Base-by-base conservation (phyloP, 495 filamentous ascomycete genomes). In the Penicillium tannophilum region DNA sequence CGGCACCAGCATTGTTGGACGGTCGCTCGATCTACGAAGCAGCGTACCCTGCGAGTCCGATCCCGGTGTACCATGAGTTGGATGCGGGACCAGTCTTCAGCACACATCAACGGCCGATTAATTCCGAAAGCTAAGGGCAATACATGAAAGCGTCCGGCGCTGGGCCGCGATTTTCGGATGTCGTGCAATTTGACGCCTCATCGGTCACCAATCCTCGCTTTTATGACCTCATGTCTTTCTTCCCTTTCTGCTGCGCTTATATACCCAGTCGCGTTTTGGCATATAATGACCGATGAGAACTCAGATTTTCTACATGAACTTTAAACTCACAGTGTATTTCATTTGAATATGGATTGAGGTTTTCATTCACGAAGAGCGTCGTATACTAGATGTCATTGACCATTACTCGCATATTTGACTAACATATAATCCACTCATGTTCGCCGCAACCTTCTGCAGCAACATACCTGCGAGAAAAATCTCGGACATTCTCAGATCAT, bases 81-180 rank as follows among this genome's bases (percentile, higher is more conserved):
- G 65, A 68, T n/a, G 65, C 59, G 0, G 65, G 65, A 6, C 65
- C 63, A 9, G 52, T 68, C 0, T 53, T 44, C 11, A 46, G 65
- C 41, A 55, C 55, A 19, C 65, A 68, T 20, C 65, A 68, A 41
- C 63, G 55, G 31, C 63, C 65, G 6, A 63, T 68, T 7, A 3
- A 68, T n/a, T 44, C 56, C 4, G 54, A 63, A 24, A 90, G 17
- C 9, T 11, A 45, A 45, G 42, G 0, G 4, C 7, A 6, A 45
- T 19, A 7, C 6, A 7, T 19, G 19, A 3, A 28, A 28, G 26
- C 26, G 6, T 2, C 2, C 6, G 19, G 0, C 1, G n/a, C 16
- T 19, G 42, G 16, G n/a, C 2, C 19, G 20, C 20, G 1, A 20
- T 7, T 44, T 3, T 20, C 4, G 1, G 6, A 10, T 36, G 3